These are phyloP conservation scores for Russula griseocarnosa DNA, from an alignment of 768 basidiomycete species.

Conservation along the genomic window DNA sequence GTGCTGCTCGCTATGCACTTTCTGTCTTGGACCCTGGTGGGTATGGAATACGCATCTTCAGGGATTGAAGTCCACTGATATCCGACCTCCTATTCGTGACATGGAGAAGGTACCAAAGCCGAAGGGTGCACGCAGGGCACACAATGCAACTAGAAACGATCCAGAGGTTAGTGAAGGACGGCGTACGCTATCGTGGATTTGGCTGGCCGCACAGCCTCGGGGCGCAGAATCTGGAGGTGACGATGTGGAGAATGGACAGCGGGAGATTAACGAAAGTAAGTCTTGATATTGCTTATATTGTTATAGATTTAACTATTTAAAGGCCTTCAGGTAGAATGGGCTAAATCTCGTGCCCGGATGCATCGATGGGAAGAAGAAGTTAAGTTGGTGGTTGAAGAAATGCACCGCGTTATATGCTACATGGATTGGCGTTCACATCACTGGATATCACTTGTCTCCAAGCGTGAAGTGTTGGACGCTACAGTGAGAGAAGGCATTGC, in stretches of 20 bases:
- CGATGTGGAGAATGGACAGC: background rate
- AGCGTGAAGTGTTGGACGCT: background rate
- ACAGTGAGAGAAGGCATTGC: background rate
- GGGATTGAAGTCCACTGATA: conserved; percentile 2
- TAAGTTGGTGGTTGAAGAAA: background rate
- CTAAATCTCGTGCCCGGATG: background rate
- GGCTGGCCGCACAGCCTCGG: background rate
- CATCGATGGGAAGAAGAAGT: conserved; percentile 1
- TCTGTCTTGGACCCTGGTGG: background rate
- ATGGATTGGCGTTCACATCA: background rate
- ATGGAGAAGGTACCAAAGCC: background rate
- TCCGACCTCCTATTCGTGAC: background rate
- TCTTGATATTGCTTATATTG: background rate
- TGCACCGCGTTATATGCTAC: background rate
- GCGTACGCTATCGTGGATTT: background rate
- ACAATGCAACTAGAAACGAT: background rate
- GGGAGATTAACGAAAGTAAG: background rate
- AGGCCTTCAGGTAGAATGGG: background rate
- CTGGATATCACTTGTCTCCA: background rate
- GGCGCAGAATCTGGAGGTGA: background rate
- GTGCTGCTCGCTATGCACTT: background rate
- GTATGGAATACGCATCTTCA: background rate
- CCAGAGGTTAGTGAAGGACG: background rate
- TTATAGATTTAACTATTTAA: background rate
- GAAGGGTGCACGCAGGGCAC: background rate